These are phyloP conservation scores for Leishmania tropica DNA, from an alignment of 208 protist genomes.

Conservation along the genomic window DNA sequence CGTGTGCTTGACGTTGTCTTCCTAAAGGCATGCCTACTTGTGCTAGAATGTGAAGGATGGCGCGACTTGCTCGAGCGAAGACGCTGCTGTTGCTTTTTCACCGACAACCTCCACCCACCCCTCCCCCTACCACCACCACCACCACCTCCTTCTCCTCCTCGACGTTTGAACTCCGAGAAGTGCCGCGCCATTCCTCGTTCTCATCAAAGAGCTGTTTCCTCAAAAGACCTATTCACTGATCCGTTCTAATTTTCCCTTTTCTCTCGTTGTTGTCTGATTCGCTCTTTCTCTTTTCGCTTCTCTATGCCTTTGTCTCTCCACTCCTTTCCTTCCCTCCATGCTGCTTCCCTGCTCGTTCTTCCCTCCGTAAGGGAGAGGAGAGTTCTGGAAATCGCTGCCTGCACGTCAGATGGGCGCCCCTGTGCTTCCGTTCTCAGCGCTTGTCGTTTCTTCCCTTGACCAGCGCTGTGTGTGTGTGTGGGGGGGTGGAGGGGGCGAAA, in stretches of 20 bases:
- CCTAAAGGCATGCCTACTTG: background rate
- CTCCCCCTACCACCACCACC: background rate
- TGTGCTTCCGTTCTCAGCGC: background rate
- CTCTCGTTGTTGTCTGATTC: background rate
- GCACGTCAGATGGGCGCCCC: background rate
- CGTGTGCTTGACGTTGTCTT: background rate
- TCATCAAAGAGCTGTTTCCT: background rate
- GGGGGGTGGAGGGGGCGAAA: background rate
- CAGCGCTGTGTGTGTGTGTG: too few relatives aligned
- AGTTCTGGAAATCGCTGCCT: background rate
- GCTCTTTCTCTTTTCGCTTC: background rate
- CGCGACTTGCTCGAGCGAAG: background rate
- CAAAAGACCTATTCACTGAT: conserved; percentile 7
- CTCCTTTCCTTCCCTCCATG: background rate
- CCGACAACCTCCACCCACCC: background rate
- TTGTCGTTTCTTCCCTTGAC: background rate
- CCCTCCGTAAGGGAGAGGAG: too few relatives aligned
- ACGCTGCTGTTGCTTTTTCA: background rate
- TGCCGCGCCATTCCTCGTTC: background rate
- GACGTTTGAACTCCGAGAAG: background rate
- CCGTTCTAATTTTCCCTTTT: background rate
- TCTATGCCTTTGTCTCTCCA: background rate
- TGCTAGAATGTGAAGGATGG: background rate
- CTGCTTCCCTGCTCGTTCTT: background rate
- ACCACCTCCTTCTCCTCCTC: background rate